Conservation (phyloP, 371 early-diverging fungal genomes). For the Mortierella polycephala region DNA sequence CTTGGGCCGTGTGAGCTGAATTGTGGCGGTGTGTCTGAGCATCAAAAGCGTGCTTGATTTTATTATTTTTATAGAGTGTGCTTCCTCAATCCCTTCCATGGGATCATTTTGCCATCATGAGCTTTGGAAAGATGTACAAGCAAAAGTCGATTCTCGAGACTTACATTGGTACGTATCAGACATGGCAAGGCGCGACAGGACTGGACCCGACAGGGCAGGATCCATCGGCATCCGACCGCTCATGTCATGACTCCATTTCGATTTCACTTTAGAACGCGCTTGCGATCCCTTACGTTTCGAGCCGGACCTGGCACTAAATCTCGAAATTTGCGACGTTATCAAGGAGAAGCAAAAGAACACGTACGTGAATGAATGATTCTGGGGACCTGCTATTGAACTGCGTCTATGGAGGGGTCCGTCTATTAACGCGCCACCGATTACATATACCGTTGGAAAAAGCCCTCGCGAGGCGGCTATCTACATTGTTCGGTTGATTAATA, state of each 20-base stretch:
- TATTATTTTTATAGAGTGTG: neutral
- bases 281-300: slow-evolving; percentile 76
- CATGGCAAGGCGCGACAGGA: neutral
- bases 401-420: no score
- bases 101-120: slow-evolving; percentile 9
- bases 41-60: no score
- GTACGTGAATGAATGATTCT: slow-evolving; percentile 59
- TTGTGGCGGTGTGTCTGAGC: no score
- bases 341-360: slow-evolving; percentile 87
- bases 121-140: slow-evolving; percentile 17
- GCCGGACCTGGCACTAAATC: slow-evolving; percentile 87
- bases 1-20: no score
- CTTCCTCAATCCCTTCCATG: neutral
- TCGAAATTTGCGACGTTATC: slow-evolving; percentile 94
- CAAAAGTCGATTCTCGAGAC: slow-evolving; percentile 53
- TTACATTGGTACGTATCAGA: slow-evolving; percentile 38
- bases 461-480: slow-evolving; percentile 89
- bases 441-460: slow-evolving; percentile 53
- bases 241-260: neutral
- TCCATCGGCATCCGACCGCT: neutral
- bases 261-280: slow-evolving; percentile 69
- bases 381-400: neutral
- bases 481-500: slow-evolving; percentile 81
- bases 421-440: neutral
- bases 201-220: neutral